These are phyloP conservation scores for Fusarium liriodendri DNA, from an alignment of 2,329 filamentous ascomycete species.

Conservation along the genomic window DNA sequence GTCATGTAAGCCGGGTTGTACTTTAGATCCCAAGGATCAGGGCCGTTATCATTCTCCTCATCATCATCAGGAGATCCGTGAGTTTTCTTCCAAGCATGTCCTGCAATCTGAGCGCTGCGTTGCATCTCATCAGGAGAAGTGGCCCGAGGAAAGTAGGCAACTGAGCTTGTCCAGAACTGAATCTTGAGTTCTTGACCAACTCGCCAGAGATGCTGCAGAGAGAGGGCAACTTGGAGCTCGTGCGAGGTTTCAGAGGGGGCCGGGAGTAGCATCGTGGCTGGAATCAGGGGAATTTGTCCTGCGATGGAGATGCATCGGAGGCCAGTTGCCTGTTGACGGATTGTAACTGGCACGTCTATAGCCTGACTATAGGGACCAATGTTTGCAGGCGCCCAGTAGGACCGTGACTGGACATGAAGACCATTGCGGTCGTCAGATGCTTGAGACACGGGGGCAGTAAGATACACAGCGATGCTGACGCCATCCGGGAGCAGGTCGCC, in stretches of 20 bases:
- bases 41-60: constrained; percentile 60
- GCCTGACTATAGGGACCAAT: constrained; percentile 98
- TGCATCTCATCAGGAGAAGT: constrained; percentile 42
- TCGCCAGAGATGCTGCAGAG: constrained; percentile 90
- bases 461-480: constrained; percentile 70
- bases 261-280: constrained; percentile 78
- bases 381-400: constrained; percentile 98
- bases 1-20: constrained; percentile 65
- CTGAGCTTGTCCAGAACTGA: constrained; percentile 78
- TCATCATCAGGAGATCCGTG: constrained; percentile 57
- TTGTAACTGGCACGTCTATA: constrained; percentile 62
- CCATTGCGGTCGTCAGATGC: constrained; percentile 60
- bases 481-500: constrained; percentile 72
- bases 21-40: constrained; percentile 77
- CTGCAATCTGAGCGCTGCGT: constrained; percentile 56
- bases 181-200: constrained; percentile 80
- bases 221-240: constrained; percentile 72
- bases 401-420: constrained; percentile 91
- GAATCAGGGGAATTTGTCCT: constrained; percentile 90
- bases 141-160: constrained; percentile 75
- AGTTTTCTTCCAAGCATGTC: constrained; percentile 59
- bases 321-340: constrained; percentile 22
- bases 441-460: constrained; percentile 53
- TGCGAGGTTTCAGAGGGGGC: constrained; percentile 53
- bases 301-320: constrained; percentile 73